Evolutionary conservation across 345 rosid species (phyloP), one percentile per base, ranked within the genome.

Genomic region (Gossypium raimondii): DNA sequence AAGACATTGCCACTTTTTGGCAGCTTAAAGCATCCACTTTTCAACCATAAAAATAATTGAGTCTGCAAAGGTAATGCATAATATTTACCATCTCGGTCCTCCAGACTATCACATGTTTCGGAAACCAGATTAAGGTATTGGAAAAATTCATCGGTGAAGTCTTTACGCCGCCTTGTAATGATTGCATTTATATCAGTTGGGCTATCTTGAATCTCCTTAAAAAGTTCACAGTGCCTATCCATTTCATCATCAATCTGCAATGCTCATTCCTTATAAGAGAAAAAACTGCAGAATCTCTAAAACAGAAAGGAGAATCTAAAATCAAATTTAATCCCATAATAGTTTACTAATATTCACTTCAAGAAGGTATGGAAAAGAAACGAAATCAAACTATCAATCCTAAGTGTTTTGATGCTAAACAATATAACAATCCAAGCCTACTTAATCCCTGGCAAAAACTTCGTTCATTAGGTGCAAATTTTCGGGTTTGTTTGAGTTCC

Each of bases 231-330:
- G 77, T 94, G 96, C 77, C 78, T 82, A 78, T 89, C 97, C 98
- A 94, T 94, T 67, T 92, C 96, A 68, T 92, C 90, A 82, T 94
- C 97, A 79, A 94, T 89, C 98, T 94, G 89, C 88, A 86, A 87
- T 62, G 80, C 83, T 84, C 74, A 82, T 69, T 78, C 84, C 82
- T 76, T 81, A 85, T 85, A 67, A 73, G 80, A 82, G 43, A 67
- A 67, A 58, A 78, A 77, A 52, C 74, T 20, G 45, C 58, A 70
- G 78, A 64, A 67, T 22, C 53, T 81, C 82, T 74, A 81, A 79
- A 81, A 80, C 77, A 59, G 29, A 75, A 81, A 38, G 74, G 48
- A 58, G 73, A 58, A 61, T 70, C 74, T 34, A 74, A 45, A 47
- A 62, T 63, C 76, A 75, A 67, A 18, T 29, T 65, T 20, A 61